A percentile compares a stretch with the other conserved stretches of the same genome.
These are phyloP conservation scores for Fistulinella cinereoalba DNA, from an alignment of 1,284 basidiomycete genomes.

Conservation along the genomic window DNA sequence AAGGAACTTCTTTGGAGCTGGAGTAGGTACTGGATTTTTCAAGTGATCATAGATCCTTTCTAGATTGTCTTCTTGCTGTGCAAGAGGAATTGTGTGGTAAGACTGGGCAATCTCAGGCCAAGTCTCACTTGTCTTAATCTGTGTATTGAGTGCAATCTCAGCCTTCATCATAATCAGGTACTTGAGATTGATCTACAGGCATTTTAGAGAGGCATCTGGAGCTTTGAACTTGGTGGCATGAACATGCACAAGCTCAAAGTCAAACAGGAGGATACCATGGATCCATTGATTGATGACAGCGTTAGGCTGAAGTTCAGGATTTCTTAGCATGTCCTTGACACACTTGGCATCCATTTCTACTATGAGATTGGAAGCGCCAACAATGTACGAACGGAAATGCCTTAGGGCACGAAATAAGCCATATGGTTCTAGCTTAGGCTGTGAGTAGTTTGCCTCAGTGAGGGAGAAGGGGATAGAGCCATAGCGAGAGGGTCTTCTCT, in stretches of 20 bases:
- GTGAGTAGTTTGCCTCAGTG: no score
- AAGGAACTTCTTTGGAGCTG: not conserved
- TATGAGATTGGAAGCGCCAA: not conserved
- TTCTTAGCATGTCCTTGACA: slow-evolving; percentile 13
- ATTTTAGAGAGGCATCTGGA: not conserved
- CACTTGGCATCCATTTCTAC: slow-evolving; percentile 7
- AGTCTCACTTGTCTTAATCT: no score
- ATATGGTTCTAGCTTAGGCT: no score
- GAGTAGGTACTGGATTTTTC: not conserved
- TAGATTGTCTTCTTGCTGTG: not conserved
- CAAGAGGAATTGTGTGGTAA: not conserved
- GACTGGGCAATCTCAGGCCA: not conserved
- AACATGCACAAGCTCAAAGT: slow-evolving; percentile 21
- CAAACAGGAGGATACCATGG: slow-evolving; percentile 34
- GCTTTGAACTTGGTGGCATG: not conserved
- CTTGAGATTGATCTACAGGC: not conserved
- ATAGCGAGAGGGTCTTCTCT: no score
- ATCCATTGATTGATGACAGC: slow-evolving; percentile 43
- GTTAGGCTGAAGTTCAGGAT: slow-evolving; percentile 20
- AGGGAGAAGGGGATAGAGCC: no score
- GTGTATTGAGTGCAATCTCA: no score
- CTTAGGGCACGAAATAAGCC: no score
- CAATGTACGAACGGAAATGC: no score
- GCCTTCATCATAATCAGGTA: not conserved
- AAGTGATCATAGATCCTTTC: not conserved